Conservation (phyloP, 345 rosid species). For the Populus davidiana region DNA sequence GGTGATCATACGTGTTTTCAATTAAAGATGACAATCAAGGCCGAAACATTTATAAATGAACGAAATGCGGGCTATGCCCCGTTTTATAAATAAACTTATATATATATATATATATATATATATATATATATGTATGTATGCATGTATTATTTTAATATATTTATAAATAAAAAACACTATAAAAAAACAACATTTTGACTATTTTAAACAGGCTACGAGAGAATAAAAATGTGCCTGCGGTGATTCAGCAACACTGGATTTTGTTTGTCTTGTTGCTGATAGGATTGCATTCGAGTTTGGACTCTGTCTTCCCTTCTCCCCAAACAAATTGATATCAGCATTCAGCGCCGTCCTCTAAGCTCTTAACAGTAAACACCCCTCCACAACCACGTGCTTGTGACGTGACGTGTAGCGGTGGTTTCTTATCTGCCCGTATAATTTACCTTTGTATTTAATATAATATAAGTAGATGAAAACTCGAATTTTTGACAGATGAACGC, state of each 20-base stretch:
- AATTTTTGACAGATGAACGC: background rate
- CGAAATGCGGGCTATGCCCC: background rate
- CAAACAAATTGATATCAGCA: background rate
- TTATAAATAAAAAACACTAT: no score
- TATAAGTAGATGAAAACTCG: background rate
- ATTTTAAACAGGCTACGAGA: background rate
- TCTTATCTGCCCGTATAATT: background rate
- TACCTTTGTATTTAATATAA: background rate
- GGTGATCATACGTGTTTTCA: background rate
- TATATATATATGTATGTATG: no score
- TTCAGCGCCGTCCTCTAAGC: conserved; percentile 22
- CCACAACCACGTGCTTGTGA: conserved; percentile 22
- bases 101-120: no score
- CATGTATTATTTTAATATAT: no score
- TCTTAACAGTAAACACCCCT: background rate
- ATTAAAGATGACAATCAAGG: background rate
- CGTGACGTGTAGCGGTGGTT: conserved; percentile 10
- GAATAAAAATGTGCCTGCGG: background rate
- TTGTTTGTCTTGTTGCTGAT: conserved; percentile 9
- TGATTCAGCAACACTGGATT: background rate
- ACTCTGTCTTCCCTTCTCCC: background rate
- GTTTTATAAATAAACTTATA: no score
- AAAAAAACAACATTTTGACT: no score
- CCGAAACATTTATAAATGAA: conserved; percentile 1
- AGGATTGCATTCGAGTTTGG: conserved; percentile 2